Percentiles rank a stretch among this genome's conserved stretches.
Conservation (phyloP, 202 grass and related monocot genomes). For the Schoenoplectus tabernaemontani region DNA sequence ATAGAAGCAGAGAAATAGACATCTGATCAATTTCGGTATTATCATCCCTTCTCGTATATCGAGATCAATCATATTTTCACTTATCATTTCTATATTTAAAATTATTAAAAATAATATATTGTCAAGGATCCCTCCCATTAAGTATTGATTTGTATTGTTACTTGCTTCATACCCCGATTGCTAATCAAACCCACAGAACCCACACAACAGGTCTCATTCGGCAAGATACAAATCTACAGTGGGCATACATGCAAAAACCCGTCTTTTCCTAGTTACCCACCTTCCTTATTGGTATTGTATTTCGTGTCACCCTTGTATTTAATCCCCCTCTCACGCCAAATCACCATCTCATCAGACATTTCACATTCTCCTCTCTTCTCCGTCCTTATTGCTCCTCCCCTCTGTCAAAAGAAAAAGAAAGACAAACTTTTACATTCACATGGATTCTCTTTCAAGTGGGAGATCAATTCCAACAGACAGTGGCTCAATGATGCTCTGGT, state of each 20-base stretch:
- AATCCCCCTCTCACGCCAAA: background rate
- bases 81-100: too few relatives aligned
- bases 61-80: too few relatives aligned
- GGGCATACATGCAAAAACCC: background rate
- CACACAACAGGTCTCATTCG: background rate
- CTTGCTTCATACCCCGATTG: too few relatives aligned
- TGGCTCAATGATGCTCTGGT: conserved; percentile 37
- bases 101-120: too few relatives aligned
- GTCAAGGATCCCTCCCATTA: too few relatives aligned
- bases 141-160: background rate
- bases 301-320: background rate
- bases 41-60: too few relatives aligned
- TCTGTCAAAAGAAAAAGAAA: background rate
- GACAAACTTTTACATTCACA: background rate
- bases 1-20: too few relatives aligned
- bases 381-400: too few relatives aligned
- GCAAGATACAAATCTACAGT: background rate
- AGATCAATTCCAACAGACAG: background rate
- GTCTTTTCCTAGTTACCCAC: too few relatives aligned
- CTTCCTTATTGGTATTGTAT: background rate
- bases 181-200: background rate
- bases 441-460: conserved; percentile 4
- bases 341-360: conserved; percentile 9
- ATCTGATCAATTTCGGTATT: too few relatives aligned
- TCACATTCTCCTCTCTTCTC: background rate